Base-by-base conservation (phyloP, 1,284 basidiomycete genomes). In the Laetiporus sulphureus region DNA sequence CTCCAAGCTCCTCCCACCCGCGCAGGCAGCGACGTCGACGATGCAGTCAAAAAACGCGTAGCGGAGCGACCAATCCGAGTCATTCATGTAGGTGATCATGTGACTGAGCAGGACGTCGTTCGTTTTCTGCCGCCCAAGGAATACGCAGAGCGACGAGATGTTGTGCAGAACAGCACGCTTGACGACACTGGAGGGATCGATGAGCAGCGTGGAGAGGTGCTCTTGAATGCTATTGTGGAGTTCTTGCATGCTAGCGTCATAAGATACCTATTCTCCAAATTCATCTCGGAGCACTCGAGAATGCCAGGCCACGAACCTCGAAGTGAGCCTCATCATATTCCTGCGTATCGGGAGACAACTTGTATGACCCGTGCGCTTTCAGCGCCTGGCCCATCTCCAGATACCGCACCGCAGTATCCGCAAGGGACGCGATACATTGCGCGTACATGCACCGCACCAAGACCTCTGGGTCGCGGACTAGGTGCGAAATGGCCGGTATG, bases 41-140 rank as follows among this genome's bases (percentile, higher is more conserved):
- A 98, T 91, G 48, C 89, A 90, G 58, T 96, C 92, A 56, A 98
- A 97, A 61, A 99, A 98, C 0, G 91, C 89, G 50, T 84, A 78
- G 2, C 96, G 75, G 33, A 99, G 66, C 18, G 88, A 65, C 94
- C 95, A 98, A 57, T 96, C 91, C 8, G 89, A 72, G 55, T 98
- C 94, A 58, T 99, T 99, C 52, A 99, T 74, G 57, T 97, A 99
- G 0, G 96, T 99, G 60, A 99, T 94, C 83, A 99, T 95, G 61
- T 99, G 94, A 52, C 91, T 93, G 16, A 99, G 69, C 5, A 99
- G 70, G 3, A 95, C 87, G 53, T 99, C 94, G 64, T 96, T 95
- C 1, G 96, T 95, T 58, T 84, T 87, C 57, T 91, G 85, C 19
- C 90, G 69, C 2, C 94, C 95, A 27, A 99, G 80, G 67, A 99